Conservation (phyloP, 768 basidiomycete species). For the Thelephora ganbajun region DNA sequence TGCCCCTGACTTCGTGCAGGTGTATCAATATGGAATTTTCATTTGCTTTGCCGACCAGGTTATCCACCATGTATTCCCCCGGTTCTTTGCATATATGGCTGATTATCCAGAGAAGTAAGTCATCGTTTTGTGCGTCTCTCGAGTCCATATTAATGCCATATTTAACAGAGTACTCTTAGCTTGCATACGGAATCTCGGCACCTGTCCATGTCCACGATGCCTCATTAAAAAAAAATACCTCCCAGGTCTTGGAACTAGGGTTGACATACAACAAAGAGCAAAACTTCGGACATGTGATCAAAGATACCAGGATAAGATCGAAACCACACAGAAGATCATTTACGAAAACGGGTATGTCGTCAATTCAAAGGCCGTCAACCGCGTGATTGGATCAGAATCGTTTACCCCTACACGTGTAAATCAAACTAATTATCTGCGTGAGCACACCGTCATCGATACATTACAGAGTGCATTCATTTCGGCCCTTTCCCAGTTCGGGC, state of each 20-base stretch:
- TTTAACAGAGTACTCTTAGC: constrained; percentile 14
- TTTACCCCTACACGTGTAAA: constrained; percentile 11
- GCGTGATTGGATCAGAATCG: constrained; percentile 7
- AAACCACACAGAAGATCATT: constrained; percentile 1
- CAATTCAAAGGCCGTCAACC: constrained; percentile 4
- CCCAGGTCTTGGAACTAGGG: constrained; percentile 4
- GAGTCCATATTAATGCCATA: not conserved
- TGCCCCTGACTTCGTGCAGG: constrained; percentile 10
- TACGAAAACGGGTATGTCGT: constrained; percentile 7
- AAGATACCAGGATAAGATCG: not conserved
- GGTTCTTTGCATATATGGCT: constrained; percentile 16
- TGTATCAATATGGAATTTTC: constrained; percentile 13
- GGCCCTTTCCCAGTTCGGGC: constrained; percentile 4
- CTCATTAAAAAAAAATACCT: constrained; percentile 9
- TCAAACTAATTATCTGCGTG: not conserved
- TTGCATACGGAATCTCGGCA: constrained; percentile 15
- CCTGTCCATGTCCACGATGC: constrained; percentile 20
- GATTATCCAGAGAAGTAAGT: constrained; percentile 22
- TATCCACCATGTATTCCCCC: constrained; percentile 9
- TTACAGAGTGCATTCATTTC: constrained; percentile 18
- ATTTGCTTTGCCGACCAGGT: constrained; percentile 15
- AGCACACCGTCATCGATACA: not conserved
- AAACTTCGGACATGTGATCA: not conserved
- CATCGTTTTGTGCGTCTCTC: not conserved
- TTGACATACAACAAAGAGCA: constrained; percentile 4